Base-by-base conservation (phyloP, 805 yeast species). In the Myxozyma lipomycoides region DNA sequence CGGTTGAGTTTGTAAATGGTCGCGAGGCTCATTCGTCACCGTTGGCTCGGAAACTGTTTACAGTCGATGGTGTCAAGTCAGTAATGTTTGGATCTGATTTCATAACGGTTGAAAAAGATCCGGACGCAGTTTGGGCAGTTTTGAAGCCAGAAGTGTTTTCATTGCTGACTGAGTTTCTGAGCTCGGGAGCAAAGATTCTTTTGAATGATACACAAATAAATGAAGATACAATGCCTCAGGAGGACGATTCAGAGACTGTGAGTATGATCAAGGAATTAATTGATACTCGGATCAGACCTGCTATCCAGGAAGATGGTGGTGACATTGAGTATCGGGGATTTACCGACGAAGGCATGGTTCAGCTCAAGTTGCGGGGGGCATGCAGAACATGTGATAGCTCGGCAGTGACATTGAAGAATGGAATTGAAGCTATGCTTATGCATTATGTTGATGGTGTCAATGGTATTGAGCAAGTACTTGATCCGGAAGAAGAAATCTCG, bases 241-340 rank as follows among this genome's bases (percentile, higher is more conserved):
- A 84, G 43, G 86, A 82, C 44, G 89, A 84, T 51, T 75, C 78
- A 47, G 98, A 91, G 69, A 79, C 88, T 1, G 84, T 88, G 40
- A 81, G 86, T 26, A 84, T 90, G 84, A 88, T 93, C 63, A 86
- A 88, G 61, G 98, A 93, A 65, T 75, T 93, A 49, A 83, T 95
- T 49, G 95, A 86, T 54, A 93, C 98, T 1, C 81, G 97, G 65
- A 90, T 93, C 45, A 82, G 96, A 64, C 99, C 99, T 1, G 96
- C 98, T 1, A 89, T 93, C 51, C 95, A 89, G 71, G 99, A 93
- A 63, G 99, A 93, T 64, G 99, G 99, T 56, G 99, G 99, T 30
- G 98, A 93, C 64, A 83, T 93, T 55, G 90, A 87, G 61, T 95
- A 82, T 67, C 78, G 86, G 52, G 93, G 87, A 4, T 90, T 86